Evolutionary conservation across 2,329 filamentous ascomycete species (phyloP), one percentile per base, ranked within the genome.

Genomic region (Pleoardoris graminearum): DNA sequence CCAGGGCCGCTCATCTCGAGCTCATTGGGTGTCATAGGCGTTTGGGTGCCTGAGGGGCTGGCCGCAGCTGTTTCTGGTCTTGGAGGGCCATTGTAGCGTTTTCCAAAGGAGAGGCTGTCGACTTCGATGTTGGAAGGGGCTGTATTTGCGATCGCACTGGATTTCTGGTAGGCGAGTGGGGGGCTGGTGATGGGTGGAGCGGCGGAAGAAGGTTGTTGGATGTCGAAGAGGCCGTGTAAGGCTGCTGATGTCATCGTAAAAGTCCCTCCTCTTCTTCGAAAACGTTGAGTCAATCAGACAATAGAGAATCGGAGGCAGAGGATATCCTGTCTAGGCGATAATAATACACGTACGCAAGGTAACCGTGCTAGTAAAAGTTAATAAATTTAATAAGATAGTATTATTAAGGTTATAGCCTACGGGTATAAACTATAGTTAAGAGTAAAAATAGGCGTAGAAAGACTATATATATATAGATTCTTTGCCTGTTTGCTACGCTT

Each of bases 1-100:
- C 75, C 62, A 2, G 82, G 80, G 12, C 79, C 72, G 62, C 82
- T 86, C 66, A 77, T 79, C 61, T 86, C 84, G 1, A 84, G 65
- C 43, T 77, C 71, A 42, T 74, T 70, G 0, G 71, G 72, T 1
- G 72, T 72, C 41, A 58, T 68, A 2, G 71, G 66, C 1, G 65
- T 68, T 42, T 66, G 58, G 0, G 45, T 38, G 1, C 61, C 60
- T 5, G 55, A 53, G n/a, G 46, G 51, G 8, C 45, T 35, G 7
- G 53, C 54, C n/a, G 52, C 50, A 16, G 64, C 51, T 16, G 59
- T 52, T 27, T 60, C 59, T 8, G 53, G 29, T 46, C 54, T 32
- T 10, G 58, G 54, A 10, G 63, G 59, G 4, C 58, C 63, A 60
- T 66, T 67, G 47, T 60, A 58, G 7, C 48, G 50, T 21, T 50